phyloP scores from a whole-genome alignment of 2,329 filamentous ascomycete species.

The Dactylonectria estremocensis region DNA sequence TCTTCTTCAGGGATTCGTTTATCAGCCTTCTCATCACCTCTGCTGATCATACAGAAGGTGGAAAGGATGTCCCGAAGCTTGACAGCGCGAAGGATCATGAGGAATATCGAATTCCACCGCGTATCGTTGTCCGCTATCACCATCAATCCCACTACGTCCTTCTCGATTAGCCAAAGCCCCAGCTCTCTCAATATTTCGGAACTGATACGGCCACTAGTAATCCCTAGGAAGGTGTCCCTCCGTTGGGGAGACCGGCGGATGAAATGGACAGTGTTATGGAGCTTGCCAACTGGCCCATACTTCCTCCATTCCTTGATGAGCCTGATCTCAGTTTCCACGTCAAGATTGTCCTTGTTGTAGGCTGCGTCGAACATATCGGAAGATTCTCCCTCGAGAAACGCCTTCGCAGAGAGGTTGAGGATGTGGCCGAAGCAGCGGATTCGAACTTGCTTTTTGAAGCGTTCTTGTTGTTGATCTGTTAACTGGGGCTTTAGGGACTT shows the following conservation, averaged over 20 bases:
- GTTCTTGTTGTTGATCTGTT: not conserved
- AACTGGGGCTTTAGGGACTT: not conserved
- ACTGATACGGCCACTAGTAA: not conserved
- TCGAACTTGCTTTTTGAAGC: not conserved
- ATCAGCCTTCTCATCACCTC: not conserved
- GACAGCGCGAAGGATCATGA: constrained; percentile 10
- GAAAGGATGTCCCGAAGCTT: not conserved
- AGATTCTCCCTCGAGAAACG: not conserved
- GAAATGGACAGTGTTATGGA: not conserved
- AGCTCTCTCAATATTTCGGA: not conserved
- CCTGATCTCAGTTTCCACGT: not conserved
- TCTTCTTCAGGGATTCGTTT: not conserved
- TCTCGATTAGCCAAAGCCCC: not conserved
- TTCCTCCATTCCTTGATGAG: not conserved
- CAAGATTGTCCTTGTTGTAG: not conserved
- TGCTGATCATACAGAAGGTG: not conserved
- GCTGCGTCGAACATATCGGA: not conserved
- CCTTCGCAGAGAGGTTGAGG: not conserved
- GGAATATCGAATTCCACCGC: constrained; percentile 2
- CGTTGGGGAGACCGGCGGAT: not conserved
- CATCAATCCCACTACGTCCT: not conserved
- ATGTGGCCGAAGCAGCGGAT: not conserved
- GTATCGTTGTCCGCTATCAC: not conserved
- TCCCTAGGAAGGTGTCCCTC: not conserved
- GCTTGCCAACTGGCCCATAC: not conserved